Evolutionary conservation across 1,284 basidiomycete genomes (phyloP).

Genomic region (Cutaneotrichosporon dermatis): DNA sequence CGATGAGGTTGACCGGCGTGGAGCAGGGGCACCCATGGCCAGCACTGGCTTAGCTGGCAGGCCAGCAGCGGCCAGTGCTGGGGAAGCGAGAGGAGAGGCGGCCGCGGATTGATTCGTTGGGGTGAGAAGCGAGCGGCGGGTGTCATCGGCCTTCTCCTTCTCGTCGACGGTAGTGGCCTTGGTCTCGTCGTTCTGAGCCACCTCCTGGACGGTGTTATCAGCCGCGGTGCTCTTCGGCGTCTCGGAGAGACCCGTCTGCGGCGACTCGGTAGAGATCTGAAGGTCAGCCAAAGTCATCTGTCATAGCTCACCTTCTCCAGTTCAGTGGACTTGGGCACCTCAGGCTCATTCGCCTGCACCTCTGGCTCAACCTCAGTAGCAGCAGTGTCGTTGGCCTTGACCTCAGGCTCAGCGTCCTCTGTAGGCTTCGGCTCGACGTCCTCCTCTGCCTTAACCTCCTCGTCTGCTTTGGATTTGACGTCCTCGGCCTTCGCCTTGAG

Average conservation of each 20-base stretch:
- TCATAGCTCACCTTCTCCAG: no score
- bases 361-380: conserved; percentile 43
- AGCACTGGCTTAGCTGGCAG: conserved; percentile 48
- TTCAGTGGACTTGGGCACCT: no score
- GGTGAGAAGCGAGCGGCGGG: conserved; percentile 29
- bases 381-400: conserved; percentile 43
- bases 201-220: conserved; percentile 45
- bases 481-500: conserved; percentile 44
- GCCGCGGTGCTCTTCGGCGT: conserved; percentile 22
- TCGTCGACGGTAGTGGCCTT: conserved; percentile 27
- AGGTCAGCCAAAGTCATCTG: no score
- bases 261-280: no score
- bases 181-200: conserved; percentile 24
- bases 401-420: conserved; percentile 25
- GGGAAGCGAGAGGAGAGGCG: conserved; percentile 38
- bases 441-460: conserved; percentile 49
- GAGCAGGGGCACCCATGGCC: conserved; percentile 31
- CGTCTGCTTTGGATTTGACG: conserved; percentile 55
- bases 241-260: no score
- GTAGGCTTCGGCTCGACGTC: conserved; percentile 34
- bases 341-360: conserved; percentile 19
- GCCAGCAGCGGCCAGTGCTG: conserved; percentile 41
- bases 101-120: conserved; percentile 29
- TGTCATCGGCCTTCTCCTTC: conserved; percentile 31
- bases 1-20: conserved; percentile 57